Base-by-base conservation (phyloP, 441 rosid genomes). In the Gossypium davidsonii region DNA sequence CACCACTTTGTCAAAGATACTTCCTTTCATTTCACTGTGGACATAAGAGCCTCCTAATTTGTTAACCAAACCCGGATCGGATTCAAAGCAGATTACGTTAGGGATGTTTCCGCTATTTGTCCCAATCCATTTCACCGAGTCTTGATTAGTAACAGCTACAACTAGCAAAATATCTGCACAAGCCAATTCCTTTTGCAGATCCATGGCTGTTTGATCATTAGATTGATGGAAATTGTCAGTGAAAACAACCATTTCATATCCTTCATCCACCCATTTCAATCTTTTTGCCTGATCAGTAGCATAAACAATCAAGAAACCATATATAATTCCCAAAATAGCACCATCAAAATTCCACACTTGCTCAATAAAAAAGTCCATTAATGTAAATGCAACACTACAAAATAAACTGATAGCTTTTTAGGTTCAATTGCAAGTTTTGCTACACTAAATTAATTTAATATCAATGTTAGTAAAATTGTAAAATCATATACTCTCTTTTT, bases 201-300 rank as follows among this genome's bases (percentile, higher is more conserved):
- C 72, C 70, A 63, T 4, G 15, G 78, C 77, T 34, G 65, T 72
- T 70, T 72, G 76, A 71, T 82, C 88, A 79, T 49, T 64, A 18
- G 78, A 60, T 18, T 11, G 60, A 39, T 60, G 48, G 15, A 78
- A 9, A 11, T 68, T 75, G 63, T 93, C 91, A 23, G 82, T 75
- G 74, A 89, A 83, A 20, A 89, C 95, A 17, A 59, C 74, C 89
- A 94, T 81, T 79, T 88, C 90, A 72, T 88, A 90, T 17, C 82
- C 90, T 79, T 86, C 92, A 83, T 90, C 92, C 15, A 89, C 85
- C 95, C 98, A 94, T 85, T 92, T 90, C 75, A 94, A 62, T 75
- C 93, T 86, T 69, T 70, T 83, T 26, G 89, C 97, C 97, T 91
- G 79, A 46, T 75, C 28, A 37, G 5, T 76, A 48, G 75, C 31